Evolutionary conservation across 441 rosid species (phyloP).

Genomic region (Capsella rubella): DNA sequence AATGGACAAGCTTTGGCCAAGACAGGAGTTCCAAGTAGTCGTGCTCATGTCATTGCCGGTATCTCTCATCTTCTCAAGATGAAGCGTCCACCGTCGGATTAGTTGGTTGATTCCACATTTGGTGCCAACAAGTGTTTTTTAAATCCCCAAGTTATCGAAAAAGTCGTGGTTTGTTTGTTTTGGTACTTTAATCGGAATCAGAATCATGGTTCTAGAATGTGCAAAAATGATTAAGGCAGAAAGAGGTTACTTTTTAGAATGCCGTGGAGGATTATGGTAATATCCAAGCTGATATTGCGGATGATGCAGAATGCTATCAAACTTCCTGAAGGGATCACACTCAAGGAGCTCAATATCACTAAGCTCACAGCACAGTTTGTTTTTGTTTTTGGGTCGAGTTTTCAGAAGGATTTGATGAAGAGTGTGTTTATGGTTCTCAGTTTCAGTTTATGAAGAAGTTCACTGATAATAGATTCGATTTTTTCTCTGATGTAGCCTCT

Average conservation of each 20-base stretch:
- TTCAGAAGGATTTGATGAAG: too few relatives aligned
- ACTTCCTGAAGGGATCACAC: too few relatives aligned
- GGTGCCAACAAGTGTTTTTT: not conserved
- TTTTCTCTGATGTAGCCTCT: too few relatives aligned
- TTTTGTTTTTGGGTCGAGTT: too few relatives aligned
- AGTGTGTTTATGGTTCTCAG: too few relatives aligned
- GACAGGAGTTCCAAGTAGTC: conserved; percentile 83
- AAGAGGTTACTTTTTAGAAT: not conserved
- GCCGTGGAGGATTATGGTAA: not conserved
- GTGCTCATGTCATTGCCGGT: conserved; percentile 85
- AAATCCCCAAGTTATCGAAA: not conserved
- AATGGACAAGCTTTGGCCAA: conserved; percentile 82
- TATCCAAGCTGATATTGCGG: too few relatives aligned
- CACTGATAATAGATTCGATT: too few relatives aligned
- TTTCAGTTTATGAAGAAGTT: too few relatives aligned
- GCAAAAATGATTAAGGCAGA: not conserved
- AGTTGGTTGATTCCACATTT: conserved; percentile 12
- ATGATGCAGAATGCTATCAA: too few relatives aligned
- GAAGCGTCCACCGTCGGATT: conserved; percentile 47
- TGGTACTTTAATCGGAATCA: not conserved
- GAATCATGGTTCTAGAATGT: not conserved
- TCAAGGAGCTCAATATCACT: too few relatives aligned
- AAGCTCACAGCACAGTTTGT: too few relatives aligned
- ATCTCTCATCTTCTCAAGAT: conserved; percentile 80
- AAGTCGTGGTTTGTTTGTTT: too few relatives aligned